phyloP scores from a whole-genome alignment of 192 early-diverging fungal species.

The Mortierella alpina region DNA sequence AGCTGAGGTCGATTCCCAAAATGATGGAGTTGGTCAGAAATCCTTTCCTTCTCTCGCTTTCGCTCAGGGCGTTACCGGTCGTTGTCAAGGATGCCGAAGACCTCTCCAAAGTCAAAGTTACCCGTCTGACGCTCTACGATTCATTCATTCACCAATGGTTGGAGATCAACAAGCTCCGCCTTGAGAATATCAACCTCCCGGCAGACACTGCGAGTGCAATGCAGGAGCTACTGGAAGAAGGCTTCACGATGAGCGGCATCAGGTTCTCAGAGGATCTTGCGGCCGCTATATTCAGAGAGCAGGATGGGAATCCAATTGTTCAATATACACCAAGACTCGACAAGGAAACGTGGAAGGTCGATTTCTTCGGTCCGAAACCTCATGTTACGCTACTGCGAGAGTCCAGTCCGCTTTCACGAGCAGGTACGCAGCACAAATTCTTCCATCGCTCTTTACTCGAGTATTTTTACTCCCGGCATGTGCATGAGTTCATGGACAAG shows the following conservation, averaged over 20 bases:
- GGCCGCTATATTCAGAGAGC: background rate
- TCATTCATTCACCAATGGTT: constrained; percentile 4
- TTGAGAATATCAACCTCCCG: background rate
- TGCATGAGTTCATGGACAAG: too few species aligned
- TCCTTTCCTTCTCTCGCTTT: background rate
- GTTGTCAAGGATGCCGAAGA: background rate
- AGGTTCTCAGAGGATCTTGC: constrained; percentile 3
- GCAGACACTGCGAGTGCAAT: background rate
- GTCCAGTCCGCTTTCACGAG: background rate
- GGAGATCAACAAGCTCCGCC: background rate
- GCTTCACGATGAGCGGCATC: background rate
- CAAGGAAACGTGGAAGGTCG: background rate
- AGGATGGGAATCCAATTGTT: constrained; percentile 6
- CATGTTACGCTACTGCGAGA: background rate
- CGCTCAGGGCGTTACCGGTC: background rate
- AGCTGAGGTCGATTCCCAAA: background rate
- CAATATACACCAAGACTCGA: background rate
- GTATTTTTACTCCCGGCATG: background rate
- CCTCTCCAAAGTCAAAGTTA: background rate
- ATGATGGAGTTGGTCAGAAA: constrained; percentile 8
- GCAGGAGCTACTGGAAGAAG: background rate
- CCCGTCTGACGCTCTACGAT: constrained; percentile 3
- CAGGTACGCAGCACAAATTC: background rate
- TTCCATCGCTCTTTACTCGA: constrained; percentile 4
- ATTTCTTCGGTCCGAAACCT: background rate